A percentile compares a stretch with the other conserved stretches of the same genome.
Conservation (phyloP, 139 green algal species). For the Chlamydomonas incerta region DNA sequence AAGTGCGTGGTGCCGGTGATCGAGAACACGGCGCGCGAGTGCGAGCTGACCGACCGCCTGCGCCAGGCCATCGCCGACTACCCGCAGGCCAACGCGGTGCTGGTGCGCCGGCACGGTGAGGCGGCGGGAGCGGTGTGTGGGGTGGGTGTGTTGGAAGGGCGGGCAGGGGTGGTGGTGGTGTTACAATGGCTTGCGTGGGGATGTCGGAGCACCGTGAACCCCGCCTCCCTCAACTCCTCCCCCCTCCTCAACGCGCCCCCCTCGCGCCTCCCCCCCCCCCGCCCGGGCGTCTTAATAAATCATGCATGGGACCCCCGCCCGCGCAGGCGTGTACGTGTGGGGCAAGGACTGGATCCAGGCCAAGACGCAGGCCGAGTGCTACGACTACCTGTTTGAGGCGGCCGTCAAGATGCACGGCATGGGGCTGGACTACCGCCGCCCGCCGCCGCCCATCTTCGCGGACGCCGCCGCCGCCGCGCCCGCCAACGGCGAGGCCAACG, state of each 20-base stretch:
- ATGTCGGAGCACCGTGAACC: too few relatives aligned
- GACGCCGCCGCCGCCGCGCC: background rate
- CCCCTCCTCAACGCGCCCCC: background rate
- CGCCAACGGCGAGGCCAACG: slow-evolving; percentile 26
- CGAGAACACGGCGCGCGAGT: slow-evolving; percentile 97
- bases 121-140: background rate
- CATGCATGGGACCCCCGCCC: background rate
- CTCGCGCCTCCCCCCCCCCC: background rate
- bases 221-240: too few relatives aligned
- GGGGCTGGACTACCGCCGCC: slow-evolving; percentile 77
- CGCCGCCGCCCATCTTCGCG: slow-evolving; percentile 44
- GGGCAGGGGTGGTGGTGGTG: background rate
- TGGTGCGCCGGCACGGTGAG: slow-evolving; percentile 82
- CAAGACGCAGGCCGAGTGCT: slow-evolving; percentile 93
- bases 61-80: slow-evolving; percentile 84
- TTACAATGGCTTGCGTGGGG: too few relatives aligned
- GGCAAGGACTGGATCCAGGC: slow-evolving; percentile 85
- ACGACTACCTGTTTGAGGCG: slow-evolving; percentile 96
- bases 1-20: slow-evolving; percentile 93
- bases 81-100: slow-evolving; percentile 85
- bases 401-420: slow-evolving; percentile 81
- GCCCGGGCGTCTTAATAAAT: too few relatives aligned
- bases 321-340: slow-evolving; percentile 92
- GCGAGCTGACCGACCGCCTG: slow-evolving; percentile 95
- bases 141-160: background rate